These are phyloP conservation scores for Bipolaris victoriae DNA, from an alignment of 2,329 filamentous ascomycete genomes.

Conservation along the genomic window DNA sequence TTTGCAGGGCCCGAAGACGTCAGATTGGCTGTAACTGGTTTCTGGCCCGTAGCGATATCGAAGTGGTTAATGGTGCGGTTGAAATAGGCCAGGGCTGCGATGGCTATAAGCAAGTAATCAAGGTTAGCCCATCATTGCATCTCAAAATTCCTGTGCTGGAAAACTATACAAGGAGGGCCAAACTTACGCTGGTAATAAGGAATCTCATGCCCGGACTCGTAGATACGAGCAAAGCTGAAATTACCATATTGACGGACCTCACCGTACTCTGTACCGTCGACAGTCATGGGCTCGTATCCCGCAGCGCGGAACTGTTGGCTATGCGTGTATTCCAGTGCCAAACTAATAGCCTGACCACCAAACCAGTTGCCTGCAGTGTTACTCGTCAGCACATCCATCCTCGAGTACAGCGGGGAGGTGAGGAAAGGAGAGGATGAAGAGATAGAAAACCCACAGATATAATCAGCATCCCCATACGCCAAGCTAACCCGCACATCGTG, in stretches of 20 bases:
- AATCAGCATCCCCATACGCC: conserved; percentile 46
- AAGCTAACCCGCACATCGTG: conserved; percentile 48
- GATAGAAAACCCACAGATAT: conserved; percentile 42
- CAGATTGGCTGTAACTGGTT: conserved; percentile 43
- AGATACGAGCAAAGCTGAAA: conserved; percentile 49
- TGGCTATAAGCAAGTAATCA: conserved; percentile 4
- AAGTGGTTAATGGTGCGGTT: conserved; percentile 46
- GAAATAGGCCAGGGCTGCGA: conserved; percentile 47
- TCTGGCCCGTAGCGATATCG: conserved; percentile 46
- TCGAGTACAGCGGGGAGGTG: neutral
- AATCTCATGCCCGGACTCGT: conserved; percentile 52
- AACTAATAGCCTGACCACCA: conserved; percentile 46
- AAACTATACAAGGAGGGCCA: neutral
- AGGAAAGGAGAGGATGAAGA: neutral
- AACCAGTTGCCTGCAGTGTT: conserved; percentile 45
- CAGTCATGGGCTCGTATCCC: conserved; percentile 42
- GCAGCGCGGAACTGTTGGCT: conserved; percentile 32
- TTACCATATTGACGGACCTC: conserved; percentile 50
- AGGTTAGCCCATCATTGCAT: neutral
- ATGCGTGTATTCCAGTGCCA: conserved; percentile 48
- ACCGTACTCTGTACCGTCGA: conserved; percentile 50
- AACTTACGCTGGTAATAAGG: conserved; percentile 50
- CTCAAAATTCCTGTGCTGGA: no score
- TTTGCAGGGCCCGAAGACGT: conserved; percentile 43
- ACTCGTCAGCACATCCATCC: no score